Evolutionary conservation across 2,329 filamentous ascomycete species (phyloP).

Genomic region (Thelonectria discophora): DNA sequence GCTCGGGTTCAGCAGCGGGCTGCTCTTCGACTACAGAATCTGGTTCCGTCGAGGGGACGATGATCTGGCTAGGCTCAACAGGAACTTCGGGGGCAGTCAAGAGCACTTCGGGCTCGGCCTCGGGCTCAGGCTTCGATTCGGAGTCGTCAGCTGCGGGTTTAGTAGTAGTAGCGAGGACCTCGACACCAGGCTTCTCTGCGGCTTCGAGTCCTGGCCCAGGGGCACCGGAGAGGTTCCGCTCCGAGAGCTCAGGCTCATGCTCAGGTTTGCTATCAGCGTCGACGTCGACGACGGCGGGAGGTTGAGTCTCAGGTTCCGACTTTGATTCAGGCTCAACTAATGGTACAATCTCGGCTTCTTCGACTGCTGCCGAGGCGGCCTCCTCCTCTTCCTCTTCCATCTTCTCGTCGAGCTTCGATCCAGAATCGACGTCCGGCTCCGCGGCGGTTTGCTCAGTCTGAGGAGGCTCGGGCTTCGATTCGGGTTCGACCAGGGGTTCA

Average conservation of each 20-base stretch:
- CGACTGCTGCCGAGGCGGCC: slow-evolving; percentile 26
- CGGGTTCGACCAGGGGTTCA: slow-evolving; percentile 34
- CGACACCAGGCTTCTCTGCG: slow-evolving; percentile 22
- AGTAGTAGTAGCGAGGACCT: slow-evolving; percentile 21
- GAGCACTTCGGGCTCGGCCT: not conserved
- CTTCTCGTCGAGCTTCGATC: slow-evolving; percentile 29
- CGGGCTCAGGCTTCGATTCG: slow-evolving; percentile 4
- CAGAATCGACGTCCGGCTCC: slow-evolving; percentile 29
- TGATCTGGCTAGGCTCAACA: slow-evolving; percentile 11
- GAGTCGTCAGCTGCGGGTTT: slow-evolving; percentile 26
- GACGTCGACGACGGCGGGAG: slow-evolving; percentile 28
- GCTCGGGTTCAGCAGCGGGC: slow-evolving; percentile 5
- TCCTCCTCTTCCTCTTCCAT: slow-evolving; percentile 30
- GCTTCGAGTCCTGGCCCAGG: slow-evolving; percentile 33
- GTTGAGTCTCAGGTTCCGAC: slow-evolving; percentile 39
- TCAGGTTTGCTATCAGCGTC: slow-evolving; percentile 25
- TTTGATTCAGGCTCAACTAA: slow-evolving; percentile 43
- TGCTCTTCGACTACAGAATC: slow-evolving; percentile 2
- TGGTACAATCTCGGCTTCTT: slow-evolving; percentile 41
- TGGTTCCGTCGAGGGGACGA: not conserved
- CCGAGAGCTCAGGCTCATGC: slow-evolving; percentile 22
- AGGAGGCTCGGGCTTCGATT: slow-evolving; percentile 25
- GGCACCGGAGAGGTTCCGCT: slow-evolving; percentile 29
- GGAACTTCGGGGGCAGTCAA: slow-evolving; percentile 2
- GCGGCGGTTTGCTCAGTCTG: slow-evolving; percentile 17